phyloP scores from a whole-genome alignment of 169 alveolate genomes.

The Perkinsus marinus region DNA sequence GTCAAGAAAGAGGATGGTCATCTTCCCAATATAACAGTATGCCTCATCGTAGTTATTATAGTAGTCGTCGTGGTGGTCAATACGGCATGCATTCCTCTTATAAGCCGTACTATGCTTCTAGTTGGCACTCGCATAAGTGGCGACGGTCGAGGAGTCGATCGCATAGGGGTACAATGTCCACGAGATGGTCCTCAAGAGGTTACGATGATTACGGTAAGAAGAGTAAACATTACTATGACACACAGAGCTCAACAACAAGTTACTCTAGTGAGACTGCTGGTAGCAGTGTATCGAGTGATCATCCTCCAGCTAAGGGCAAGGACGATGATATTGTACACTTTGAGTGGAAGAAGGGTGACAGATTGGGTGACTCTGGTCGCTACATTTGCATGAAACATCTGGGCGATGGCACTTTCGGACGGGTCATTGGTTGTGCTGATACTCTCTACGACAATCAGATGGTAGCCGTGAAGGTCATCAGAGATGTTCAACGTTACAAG shows the following conservation, averaged over 20 bases:
- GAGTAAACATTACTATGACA: not conserved
- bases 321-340: conserved; percentile 32
- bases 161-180: not conserved
- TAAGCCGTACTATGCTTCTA: not conserved
- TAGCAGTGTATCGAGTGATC: not conserved
- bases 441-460: conserved; percentile 31
- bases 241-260: not conserved
- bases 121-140: not conserved
- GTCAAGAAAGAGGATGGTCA: no score
- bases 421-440: conserved; percentile 74
- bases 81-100: not conserved
- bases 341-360: conserved; percentile 45
- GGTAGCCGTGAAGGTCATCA: conserved; percentile 72
- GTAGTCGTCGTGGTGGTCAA: not conserved
- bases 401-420: conserved; percentile 94
- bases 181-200: not conserved
- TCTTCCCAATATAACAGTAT: no score
- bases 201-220: not conserved
- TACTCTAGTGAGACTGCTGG: not conserved
- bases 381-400: conserved; percentile 61
- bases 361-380: conserved; percentile 27
- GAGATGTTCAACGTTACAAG: conserved; percentile 77
- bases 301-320: not conserved
- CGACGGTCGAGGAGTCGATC: not conserved
- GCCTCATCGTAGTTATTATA: no score